Evolutionary conservation across 2,329 filamentous ascomycete species (phyloP).

Genomic region (Dactylellina leptospora): DNA sequence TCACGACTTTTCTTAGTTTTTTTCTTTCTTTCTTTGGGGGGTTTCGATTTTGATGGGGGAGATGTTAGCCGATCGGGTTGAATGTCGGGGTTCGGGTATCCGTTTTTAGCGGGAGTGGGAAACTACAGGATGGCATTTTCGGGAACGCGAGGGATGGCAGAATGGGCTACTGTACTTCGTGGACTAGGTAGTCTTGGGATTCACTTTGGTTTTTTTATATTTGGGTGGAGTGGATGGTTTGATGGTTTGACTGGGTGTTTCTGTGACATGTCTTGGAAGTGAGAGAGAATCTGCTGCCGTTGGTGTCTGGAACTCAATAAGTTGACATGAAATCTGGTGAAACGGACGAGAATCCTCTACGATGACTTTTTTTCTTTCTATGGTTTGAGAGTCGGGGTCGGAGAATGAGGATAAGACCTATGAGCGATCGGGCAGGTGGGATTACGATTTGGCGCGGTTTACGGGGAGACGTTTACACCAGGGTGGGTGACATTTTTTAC

Average conservation of each 20-base stretch:
- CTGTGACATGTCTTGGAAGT: too few species aligned
- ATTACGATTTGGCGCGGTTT: too few species aligned
- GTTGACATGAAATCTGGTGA: background rate
- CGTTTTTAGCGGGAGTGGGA: too few species aligned
- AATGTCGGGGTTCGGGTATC: background rate
- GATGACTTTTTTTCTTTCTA: too few species aligned
- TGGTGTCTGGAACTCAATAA: background rate
- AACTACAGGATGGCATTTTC: background rate
- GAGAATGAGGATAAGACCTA: background rate
- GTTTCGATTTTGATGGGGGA: too few species aligned
- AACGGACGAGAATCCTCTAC: background rate
- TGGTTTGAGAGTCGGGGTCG: background rate
- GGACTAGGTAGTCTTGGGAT: too few species aligned
- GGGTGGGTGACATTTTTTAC: too few species aligned
- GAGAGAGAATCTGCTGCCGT: background rate
- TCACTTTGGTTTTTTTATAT: too few species aligned
- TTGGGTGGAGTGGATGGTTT: too few species aligned
- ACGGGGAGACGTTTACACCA: too few species aligned
- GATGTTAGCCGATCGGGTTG: constrained; percentile 16
- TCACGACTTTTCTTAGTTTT: background rate
- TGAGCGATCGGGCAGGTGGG: constrained; percentile 3
- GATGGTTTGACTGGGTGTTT: background rate
- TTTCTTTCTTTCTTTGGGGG: too few species aligned
- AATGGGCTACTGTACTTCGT: background rate
- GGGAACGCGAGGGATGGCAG: background rate